phyloP scores from a whole-genome alignment of 345 rosid genomes.

The Salix purpurea region DNA sequence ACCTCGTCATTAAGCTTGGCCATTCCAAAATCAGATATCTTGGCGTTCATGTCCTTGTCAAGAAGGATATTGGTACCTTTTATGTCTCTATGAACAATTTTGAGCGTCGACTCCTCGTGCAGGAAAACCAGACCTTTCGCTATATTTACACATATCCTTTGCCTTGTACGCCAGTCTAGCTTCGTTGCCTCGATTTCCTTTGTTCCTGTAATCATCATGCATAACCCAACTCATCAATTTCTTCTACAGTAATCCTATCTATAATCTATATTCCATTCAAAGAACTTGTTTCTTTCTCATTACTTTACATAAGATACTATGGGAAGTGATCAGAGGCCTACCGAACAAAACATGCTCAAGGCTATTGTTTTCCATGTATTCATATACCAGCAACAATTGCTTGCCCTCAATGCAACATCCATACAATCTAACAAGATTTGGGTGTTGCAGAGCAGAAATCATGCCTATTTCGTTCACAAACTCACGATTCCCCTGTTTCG shows the following conservation, averaged over 20 bases:
- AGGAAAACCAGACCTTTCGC: constrained; percentile 34
- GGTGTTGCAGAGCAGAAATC: constrained; percentile 58
- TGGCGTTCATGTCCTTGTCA: no score
- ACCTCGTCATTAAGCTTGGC: no score
- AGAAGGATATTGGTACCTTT: no score
- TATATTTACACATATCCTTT: constrained; percentile 24
- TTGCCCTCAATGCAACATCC: constrained; percentile 42
- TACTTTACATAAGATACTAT: neutral
- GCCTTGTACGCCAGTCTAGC: constrained; percentile 31
- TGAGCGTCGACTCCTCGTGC: constrained; percentile 27
- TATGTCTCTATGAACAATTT: neutral
- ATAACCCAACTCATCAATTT: neutral
- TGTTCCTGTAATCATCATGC: constrained; percentile 1
- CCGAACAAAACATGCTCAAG: constrained; percentile 48
- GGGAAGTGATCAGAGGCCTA: constrained; percentile 3
- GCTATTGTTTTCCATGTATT: constrained; percentile 56
- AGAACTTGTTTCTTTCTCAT: neutral
- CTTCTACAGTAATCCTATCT: neutral
- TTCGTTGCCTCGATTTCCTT: neutral
- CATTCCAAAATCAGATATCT: no score
- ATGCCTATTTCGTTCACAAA: constrained; percentile 57
- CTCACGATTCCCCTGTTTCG: constrained; percentile 59
- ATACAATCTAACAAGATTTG: constrained; percentile 43
- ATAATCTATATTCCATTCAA: neutral
- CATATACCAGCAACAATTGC: constrained; percentile 50